phyloP scores from a whole-genome alignment of 768 basidiomycete genomes.

The Lanmaoa rubissima region DNA sequence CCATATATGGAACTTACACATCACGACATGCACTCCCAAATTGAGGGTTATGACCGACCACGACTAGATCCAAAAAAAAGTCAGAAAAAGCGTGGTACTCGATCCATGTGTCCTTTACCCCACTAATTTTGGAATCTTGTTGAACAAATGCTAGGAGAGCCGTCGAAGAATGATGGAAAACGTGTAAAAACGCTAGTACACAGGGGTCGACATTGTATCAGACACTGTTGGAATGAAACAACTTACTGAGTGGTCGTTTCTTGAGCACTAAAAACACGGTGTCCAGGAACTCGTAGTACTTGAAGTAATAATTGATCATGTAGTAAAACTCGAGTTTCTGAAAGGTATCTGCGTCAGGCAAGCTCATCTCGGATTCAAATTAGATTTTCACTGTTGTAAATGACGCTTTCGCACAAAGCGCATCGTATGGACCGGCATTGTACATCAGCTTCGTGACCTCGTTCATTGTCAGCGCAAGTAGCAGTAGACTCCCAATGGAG shows the following conservation, averaged over 20 bases:
- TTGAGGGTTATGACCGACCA: constrained; percentile 91
- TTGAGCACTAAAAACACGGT: constrained; percentile 94
- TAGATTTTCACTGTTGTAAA: constrained; percentile 76
- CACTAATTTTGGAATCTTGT: constrained; percentile 83
- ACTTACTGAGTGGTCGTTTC: constrained; percentile 92
- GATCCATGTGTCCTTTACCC: constrained; percentile 43
- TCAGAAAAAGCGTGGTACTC: not conserved
- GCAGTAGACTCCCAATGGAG: constrained; percentile 72
- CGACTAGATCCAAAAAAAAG: constrained; percentile 48
- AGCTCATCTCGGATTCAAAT: not conserved
- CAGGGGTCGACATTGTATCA: not conserved
- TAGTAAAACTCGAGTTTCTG: constrained; percentile 92
- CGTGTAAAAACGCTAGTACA: constrained; percentile 83
- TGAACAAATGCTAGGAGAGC: constrained; percentile 91
- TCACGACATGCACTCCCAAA: constrained; percentile 87
- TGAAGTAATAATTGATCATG: constrained; percentile 97
- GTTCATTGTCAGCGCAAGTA: constrained; percentile 80
- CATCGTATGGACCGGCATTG: constrained; percentile 68
- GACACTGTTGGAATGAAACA: not conserved
- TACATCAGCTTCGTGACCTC: constrained; percentile 76
- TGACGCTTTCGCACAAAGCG: constrained; percentile 67
- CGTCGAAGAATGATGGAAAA: constrained; percentile 96
- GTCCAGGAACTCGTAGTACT: constrained; percentile 92
- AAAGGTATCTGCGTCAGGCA: constrained; percentile 1
- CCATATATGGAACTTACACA: constrained; percentile 63